Evolutionary conservation across 169 alveolate species (phyloP).

Genomic region (Nephromyces sp.): DNA sequence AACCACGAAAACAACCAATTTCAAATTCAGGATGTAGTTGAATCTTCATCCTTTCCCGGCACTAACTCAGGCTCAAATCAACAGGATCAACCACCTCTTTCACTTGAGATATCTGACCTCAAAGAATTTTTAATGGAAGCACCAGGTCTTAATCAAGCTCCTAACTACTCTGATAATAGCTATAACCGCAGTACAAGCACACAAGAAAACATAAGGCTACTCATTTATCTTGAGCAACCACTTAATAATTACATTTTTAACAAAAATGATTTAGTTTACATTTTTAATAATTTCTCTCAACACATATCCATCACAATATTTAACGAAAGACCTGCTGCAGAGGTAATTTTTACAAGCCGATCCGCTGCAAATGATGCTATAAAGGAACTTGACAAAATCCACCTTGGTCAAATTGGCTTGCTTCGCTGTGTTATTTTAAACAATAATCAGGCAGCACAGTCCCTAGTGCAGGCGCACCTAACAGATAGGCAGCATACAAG

Average conservation of each 20-base stretch:
- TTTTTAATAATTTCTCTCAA: background rate
- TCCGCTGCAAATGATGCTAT: background rate
- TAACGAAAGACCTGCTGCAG: background rate
- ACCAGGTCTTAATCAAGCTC: no score
- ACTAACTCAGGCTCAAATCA: no score
- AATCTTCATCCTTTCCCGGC: no score
- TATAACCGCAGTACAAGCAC: no score
- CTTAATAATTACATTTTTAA: background rate
- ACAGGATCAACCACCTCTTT: no score
- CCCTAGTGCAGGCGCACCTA: background rate
- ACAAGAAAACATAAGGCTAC: background rate
- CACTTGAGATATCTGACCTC: no score
- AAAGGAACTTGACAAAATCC: background rate
- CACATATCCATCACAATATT: background rate
- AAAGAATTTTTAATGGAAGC: no score
- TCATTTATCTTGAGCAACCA: background rate
- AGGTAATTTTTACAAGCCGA: background rate
- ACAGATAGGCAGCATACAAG: background rate
- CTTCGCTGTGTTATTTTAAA: background rate
- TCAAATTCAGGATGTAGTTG: no score
- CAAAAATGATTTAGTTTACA: background rate
- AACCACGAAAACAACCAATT: no score
- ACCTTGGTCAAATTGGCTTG: background rate
- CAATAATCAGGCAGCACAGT: background rate
- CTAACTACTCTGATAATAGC: no score